Percentiles rank a stretch among this genome's conserved stretches.
phyloP scores from a whole-genome alignment of 192 early-diverging fungal species.

The Spizellomyces punctatus region DNA sequence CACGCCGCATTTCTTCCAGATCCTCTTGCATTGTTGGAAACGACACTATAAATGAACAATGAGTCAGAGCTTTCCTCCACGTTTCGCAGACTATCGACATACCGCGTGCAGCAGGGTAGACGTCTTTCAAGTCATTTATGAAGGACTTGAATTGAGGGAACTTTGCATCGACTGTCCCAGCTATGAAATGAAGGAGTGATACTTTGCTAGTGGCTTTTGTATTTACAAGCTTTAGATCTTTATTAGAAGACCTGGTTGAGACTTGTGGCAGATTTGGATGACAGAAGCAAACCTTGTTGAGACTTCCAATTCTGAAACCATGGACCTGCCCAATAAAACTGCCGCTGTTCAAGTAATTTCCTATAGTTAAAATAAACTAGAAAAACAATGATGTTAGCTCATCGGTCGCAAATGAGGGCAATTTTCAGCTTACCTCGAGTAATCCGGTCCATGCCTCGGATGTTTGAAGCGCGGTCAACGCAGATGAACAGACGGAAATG shows the following conservation, averaged over 20 bases:
- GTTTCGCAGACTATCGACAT: not conserved
- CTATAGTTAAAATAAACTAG: slow-evolving; percentile 46
- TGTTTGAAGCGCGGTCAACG: slow-evolving; percentile 30
- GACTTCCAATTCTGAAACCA: slow-evolving; percentile 45
- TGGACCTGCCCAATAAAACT: slow-evolving; percentile 43
- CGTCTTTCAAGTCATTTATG: slow-evolving; percentile 31
- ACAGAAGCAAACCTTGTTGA: slow-evolving; percentile 38
- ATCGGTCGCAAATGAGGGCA: not conserved
- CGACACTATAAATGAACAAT: slow-evolving; percentile 1
- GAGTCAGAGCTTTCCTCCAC: not conserved
- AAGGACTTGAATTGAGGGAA: slow-evolving; percentile 38
- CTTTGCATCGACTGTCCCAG: slow-evolving; percentile 41
- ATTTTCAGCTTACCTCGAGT: slow-evolving; percentile 38
- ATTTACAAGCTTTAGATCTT: slow-evolving; percentile 36
- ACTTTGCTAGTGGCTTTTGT: slow-evolving; percentile 43
- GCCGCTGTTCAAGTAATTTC: slow-evolving; percentile 51
- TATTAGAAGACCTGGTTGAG: not conserved
- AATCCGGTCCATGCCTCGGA: slow-evolving; percentile 38
- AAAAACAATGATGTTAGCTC: slow-evolving; percentile 6
- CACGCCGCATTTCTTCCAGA: slow-evolving; percentile 32
- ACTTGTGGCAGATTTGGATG: not conserved
- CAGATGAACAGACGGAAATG: slow-evolving; percentile 14
- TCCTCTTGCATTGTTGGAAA: slow-evolving; percentile 32
- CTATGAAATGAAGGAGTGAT: slow-evolving; percentile 49
- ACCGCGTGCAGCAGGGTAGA: slow-evolving; percentile 40